Evolutionary conservation across 371 early-diverging fungal genomes (phyloP), one percentile per base, ranked within the genome.

Genomic region (Batkoa obscura): DNA sequence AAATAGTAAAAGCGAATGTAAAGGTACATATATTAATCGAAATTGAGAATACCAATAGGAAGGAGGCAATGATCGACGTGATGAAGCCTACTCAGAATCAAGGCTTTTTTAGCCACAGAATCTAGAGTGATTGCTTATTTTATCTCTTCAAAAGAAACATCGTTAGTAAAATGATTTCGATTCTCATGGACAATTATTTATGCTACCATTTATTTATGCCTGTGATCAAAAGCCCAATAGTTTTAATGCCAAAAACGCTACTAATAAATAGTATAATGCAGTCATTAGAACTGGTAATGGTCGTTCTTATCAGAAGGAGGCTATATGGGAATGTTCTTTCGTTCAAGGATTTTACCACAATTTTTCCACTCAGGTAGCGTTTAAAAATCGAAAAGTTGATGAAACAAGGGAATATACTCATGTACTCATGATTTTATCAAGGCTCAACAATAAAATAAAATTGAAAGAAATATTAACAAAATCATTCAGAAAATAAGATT

Each of bases 231-330:
- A 42, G 35, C 64, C 66, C 10, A 68, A 57, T 51, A 65, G 66
- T 47, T 30, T 42, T 39, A 13, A 41, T 6, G 9, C 10, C 23
- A 32, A 51, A 49, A 38, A 55, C 35, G 5, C 41, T 5, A 37
- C 10, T 31, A 15, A n/a, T 31, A 4, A 53, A 30, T 12, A 62
- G 60, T 50, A 3, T 60, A 9, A 70, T 73, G 0, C 67, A 68
- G 72, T 74, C 2, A 58, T 78, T 13, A 63, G 66, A 43, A 58
- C 62, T 32, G 68, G 69, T 2, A 63, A 76, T 50, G 77, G 77
- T 34, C 68, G 64, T 31, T 52, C 56, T 23, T 77, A 71, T 72
- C 67, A 66, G 38, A 64, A 67, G 54, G 69, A 78, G 58, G 57
- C 69, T 59, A 66, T 77, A 60, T 69, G 79, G 0, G 23, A 23